Base-by-base conservation (phyloP, 106 monocot species). In the Phalaenopsis equestris region DNA sequence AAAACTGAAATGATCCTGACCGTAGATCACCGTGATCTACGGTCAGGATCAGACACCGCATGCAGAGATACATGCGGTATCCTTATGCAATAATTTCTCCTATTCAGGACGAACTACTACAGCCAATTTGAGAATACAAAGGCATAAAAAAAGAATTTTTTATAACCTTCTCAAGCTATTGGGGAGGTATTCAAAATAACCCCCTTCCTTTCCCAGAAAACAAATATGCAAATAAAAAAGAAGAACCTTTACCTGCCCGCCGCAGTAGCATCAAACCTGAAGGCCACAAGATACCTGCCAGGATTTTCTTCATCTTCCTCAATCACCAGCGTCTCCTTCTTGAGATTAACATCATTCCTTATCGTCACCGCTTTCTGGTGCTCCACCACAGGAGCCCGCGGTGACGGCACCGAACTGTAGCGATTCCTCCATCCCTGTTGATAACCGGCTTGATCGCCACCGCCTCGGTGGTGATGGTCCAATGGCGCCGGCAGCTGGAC, bases 331-430 rank as follows among this genome's bases (percentile, higher is more conserved):
- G 87, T 90, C 87, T 97, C 96, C 86, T 97, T 97, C 87, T 97
- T 97, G 23, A 97, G 77, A 77, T 97, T 97, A 9, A 97, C 92
- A 46, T 94, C 94, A 72, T 94, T 97, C 73, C 90, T 56, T 21
- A 97, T 94, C 0, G 96, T 94, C 12, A 94, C 81, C 0, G 96
- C 96, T 87, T 97, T 94, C 86, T 97, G 96, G 83, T 91, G 94
- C 89, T 94, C 94, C 12, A 94, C 86, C 47, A 85, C 92, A 2
- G 93, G 88, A 18, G 85, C 47, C 4, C 82, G 87, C 42, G 72
- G 56, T 0, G 79, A 68, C 1, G 87, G 81, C 16, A 72, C 82
- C 0, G 75, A 72, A 2, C 75, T 67, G 19, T 78, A 83, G 10
- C 83, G 52, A 19, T 55, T 73, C 72, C 47, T 72, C 80, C 24